Evolutionary conservation across 202 grass and related monocot genomes (phyloP).

Genomic region (Dendrocalamus latiflorus): DNA sequence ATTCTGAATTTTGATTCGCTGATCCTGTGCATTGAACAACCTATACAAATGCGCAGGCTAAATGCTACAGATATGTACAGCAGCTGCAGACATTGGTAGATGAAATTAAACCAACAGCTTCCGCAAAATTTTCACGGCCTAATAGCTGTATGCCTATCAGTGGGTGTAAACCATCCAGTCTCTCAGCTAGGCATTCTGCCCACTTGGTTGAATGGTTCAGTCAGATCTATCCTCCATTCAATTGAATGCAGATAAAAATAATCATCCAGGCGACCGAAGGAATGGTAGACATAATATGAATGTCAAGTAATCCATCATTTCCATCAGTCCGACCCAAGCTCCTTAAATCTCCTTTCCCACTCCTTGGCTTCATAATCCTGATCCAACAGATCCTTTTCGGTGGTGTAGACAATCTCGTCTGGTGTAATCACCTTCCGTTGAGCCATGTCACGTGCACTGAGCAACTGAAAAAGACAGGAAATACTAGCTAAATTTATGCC

Average conservation of each 20-base stretch:
- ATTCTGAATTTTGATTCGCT: conserved; percentile 13
- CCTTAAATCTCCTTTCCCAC: conserved; percentile 68
- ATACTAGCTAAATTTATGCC: conserved; percentile 14
- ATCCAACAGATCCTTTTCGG: conserved; percentile 63
- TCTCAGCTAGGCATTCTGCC: conserved; percentile 16
- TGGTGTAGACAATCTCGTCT: conserved; percentile 81
- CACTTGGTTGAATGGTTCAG: conserved; percentile 23
- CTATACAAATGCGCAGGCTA: conserved; percentile 30
- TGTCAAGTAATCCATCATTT: conserved; percentile 9
- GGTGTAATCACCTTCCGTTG: conserved; percentile 60
- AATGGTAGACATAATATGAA: conserved; percentile 7
- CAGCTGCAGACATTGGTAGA: conserved; percentile 5
- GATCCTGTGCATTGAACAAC: conserved; percentile 6
- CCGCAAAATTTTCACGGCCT: conserved; percentile 1
- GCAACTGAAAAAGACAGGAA: conserved; percentile 56
- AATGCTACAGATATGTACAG: conserved; percentile 35
- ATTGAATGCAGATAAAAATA: conserved; percentile 4
- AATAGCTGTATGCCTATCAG: neutral
- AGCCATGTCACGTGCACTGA: conserved; percentile 90
- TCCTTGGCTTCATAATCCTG: conserved; percentile 93
- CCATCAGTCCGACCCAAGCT: conserved; percentile 64
- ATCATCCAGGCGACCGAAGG: conserved; percentile 13
- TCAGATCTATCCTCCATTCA: conserved; percentile 28
- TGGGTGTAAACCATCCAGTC: neutral
- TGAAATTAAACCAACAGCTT: conserved; percentile 19